Percentiles rank a stretch among this genome's conserved stretches.
These are phyloP conservation scores for Ceratobasidium theobromae DNA, from an alignment of 1,284 basidiomycete genomes.

Conservation along the genomic window DNA sequence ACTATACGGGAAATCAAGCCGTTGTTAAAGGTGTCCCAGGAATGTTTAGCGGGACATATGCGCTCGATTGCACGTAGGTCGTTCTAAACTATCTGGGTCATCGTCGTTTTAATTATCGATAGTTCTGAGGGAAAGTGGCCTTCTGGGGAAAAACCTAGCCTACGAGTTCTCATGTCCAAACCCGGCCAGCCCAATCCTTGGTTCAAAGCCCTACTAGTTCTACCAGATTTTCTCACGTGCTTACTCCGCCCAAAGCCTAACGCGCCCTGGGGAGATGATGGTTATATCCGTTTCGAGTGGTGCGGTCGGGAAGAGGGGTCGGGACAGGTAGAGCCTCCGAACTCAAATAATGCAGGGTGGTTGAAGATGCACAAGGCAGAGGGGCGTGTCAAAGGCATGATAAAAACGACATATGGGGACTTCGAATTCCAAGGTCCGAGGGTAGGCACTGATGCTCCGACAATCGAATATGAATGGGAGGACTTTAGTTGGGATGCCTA, in stretches of 20 bases:
- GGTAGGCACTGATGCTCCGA: background rate
- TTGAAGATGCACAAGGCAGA: conserved; percentile 16
- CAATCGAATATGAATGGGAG: conserved; percentile 2
- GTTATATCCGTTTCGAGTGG: conserved; percentile 26
- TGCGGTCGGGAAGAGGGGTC: conserved; percentile 4
- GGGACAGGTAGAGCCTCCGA: background rate
- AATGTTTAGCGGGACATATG: conserved; percentile 3
- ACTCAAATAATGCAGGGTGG: conserved; percentile 5
- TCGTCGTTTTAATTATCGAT: background rate
- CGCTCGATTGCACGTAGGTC: conserved; percentile 16
- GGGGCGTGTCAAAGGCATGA: conserved; percentile 18
- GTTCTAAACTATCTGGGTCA: background rate
- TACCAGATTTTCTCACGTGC: conserved; percentile 9
- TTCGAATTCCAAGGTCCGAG: conserved; percentile 14
- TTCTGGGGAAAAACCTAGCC: background rate
- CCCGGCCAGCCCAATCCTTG: background rate
- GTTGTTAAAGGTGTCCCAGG: too few relatives aligned
- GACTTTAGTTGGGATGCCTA: conserved; percentile 9
- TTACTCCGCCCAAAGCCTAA: background rate
- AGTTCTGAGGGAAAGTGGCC: background rate
- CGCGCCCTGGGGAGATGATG: background rate
- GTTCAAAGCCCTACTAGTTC: background rate
- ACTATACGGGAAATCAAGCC: too few relatives aligned
- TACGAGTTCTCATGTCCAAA: background rate
- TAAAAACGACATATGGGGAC: conserved; percentile 1